Base-by-base conservation (phyloP, 1,284 basidiomycete species). In the Rhodotorula glutinis region DNA sequence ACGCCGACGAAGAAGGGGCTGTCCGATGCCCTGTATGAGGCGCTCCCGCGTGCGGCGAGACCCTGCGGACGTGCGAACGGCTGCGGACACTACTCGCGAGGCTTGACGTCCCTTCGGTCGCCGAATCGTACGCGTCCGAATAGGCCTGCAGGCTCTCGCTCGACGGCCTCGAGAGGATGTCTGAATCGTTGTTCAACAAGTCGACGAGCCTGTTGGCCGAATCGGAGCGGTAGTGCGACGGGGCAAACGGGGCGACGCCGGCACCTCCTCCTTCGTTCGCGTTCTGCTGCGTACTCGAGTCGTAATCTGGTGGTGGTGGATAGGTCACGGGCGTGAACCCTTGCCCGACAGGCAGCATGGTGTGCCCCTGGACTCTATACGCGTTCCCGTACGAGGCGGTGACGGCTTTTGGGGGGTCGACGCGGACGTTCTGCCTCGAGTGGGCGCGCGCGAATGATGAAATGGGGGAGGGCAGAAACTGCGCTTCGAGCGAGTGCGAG, bases 61-160 rank as follows among this genome's bases (percentile, higher is more conserved):
- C 43, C 13, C 29, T 25, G 23, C 29, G 38, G 13, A 38, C 53
- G 38, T 17, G 53, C 9, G 47, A 19, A 14, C 62, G 56, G 38
- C 57, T 63, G 29, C 57, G n/a, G 43, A 59, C 27, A 21, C 46
- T 52, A 23, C 47, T 43, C 10, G 61, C 61, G 55, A 62, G 61
- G 47, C 27, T 33, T 25, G 47, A 52, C 9, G 56, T 30, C 10
- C 63, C 55, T 19, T 72, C 71, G 17, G 29, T 38, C 4, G 65
- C 63, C 49, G 71, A 72, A 44, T 72, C 71, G 59, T 72, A 72
- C 27, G 63, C 57, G 47, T 72, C 71, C 13, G 70, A 72, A 40
- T 52, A 65, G 23, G 55, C 33, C 16, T 58, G 59, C 33, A 62
- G 61, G 56, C 49, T 51, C 41, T 55, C 53, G 25, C 40, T 55